phyloP scores from a whole-genome alignment of 2,329 filamentous ascomycete species.

The Leptoxyphium fumago region DNA sequence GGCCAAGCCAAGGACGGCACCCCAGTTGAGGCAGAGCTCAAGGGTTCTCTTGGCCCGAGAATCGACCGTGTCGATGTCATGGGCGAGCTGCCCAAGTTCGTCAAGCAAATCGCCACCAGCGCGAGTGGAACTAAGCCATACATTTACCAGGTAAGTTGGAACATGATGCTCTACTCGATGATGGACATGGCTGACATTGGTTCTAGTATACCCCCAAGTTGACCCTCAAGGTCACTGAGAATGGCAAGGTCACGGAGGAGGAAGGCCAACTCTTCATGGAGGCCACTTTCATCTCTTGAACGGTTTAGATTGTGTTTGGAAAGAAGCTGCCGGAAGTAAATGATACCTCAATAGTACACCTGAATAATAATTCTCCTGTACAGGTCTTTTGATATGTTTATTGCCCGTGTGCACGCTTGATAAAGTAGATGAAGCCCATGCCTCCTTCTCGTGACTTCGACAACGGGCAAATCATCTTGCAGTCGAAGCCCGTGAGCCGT shows the following conservation, averaged over 20 bases:
- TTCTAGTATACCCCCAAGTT: conserved; percentile 57
- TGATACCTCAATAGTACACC: no score
- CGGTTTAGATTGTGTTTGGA: no score
- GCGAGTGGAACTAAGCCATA: conserved; percentile 90
- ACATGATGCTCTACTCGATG: conserved; percentile 6
- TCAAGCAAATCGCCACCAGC: conserved; percentile 82
- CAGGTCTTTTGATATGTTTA: no score
- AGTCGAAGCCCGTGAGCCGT: no score
- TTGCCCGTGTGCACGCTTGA: no score
- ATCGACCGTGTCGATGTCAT: conserved; percentile 86
- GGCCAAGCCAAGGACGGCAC: conserved; percentile 67
- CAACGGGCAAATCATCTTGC: no score
- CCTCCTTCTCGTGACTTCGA: no score
- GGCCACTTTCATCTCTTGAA: conserved; percentile 82
- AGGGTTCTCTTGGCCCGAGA: conserved; percentile 52
- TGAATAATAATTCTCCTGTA: no score
- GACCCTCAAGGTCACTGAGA: conserved; percentile 70
- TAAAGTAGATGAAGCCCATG: no score
- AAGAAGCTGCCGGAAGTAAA: no score
- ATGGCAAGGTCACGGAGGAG: conserved; percentile 63
- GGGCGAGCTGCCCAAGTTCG: conserved; percentile 87
- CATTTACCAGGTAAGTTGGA: conserved; percentile 68
- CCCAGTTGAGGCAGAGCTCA: conserved; percentile 52
- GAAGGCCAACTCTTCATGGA: conserved; percentile 70
- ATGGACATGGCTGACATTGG: conserved; percentile 4